A percentile compares a stretch with the other conserved stretches of the same genome.
phyloP scores from a whole-genome alignment of 2,329 filamentous ascomycete species.

The Phaeomoniella chlamydospora region DNA sequence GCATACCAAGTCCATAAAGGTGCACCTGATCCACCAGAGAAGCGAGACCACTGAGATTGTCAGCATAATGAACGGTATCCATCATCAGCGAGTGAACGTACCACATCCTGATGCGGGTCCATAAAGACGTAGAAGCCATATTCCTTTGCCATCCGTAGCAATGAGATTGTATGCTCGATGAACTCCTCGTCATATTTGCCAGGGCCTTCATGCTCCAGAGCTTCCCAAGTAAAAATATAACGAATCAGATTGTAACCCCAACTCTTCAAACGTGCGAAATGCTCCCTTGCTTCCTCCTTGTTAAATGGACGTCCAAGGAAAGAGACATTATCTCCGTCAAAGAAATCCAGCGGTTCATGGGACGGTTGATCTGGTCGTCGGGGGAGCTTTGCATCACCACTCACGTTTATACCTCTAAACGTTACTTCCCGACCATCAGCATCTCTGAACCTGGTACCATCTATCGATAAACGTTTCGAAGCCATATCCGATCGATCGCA shows the following conservation, averaged over 20 bases:
- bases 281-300: slow-evolving; percentile 65
- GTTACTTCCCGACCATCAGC: slow-evolving; percentile 68
- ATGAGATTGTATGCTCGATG: slow-evolving; percentile 77
- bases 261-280: slow-evolving; percentile 72
- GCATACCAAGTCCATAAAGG: slow-evolving; percentile 98
- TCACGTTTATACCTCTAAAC: slow-evolving; percentile 85
- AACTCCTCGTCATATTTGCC: slow-evolving; percentile 88
- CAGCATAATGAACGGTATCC: too few relatives aligned
- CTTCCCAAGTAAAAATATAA: slow-evolving; percentile 98
- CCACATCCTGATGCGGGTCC: slow-evolving; percentile 97
- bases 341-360: slow-evolving; percentile 65
- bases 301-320: slow-evolving; percentile 80
- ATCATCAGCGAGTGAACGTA: slow-evolving; percentile 39
- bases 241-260: slow-evolving; percentile 94
- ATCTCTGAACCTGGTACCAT: slow-evolving; percentile 76
- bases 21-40: slow-evolving; percentile 85
- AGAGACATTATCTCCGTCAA: slow-evolving; percentile 79
- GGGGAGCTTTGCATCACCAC: slow-evolving; percentile 80
- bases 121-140: slow-evolving; percentile 97
- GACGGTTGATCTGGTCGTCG: slow-evolving; percentile 70
- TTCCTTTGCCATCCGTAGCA: slow-evolving; percentile 68
- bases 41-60: slow-evolving; percentile 65
- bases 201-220: slow-evolving; percentile 85
- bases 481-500: background rate
- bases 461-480: slow-evolving; percentile 39